Evolutionary conservation across 129 eudicot species (phyloP), one percentile per base, ranked within the genome.

Genomic region (Flaveria linearis): DNA sequence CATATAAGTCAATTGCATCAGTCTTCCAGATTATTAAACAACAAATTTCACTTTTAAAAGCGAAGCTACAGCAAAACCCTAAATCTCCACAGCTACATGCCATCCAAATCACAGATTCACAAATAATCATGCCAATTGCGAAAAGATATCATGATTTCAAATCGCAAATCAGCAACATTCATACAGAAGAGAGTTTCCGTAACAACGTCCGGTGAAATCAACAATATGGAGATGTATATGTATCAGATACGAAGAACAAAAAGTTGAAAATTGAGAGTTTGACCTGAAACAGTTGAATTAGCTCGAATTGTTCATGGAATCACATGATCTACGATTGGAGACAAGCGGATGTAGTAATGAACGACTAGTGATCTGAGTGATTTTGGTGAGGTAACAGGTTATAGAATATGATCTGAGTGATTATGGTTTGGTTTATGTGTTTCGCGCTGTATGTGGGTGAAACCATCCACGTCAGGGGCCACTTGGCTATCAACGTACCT

Each of bases 381-480:
- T 18, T 11, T 58, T 56, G 26, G 68, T 68, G 15, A 41, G 25
- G n/a, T 46, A 53, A 65, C 58, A 12, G 2, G 26, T 36, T 14
- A 3, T 14, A 3, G 55, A 42, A 36, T 68, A 56, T 73, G 69
- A 57, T 41, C 17, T 20, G 22, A 20, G 22, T 20, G 22, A 30
- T 49, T 23, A 20, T 42, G 67, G 18, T 41, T 73, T 45, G 55
- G 66, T 73, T 66, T 66, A 22, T 22, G 66, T 52, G 74, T 76
- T 68, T 66, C 41, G 56, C 43, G 74, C 73, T 76, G 74, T 76
- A 65, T 20, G 30, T 51, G 23, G 53, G 67, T 52, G 74, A 76
- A 76, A 55, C 9, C 74, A 25, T 76, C 45, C 81, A 67, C 81
- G 81, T 76, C 74, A 67, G 42, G 18, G 68, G 9, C 68, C 68